Evolutionary conservation across 345 rosid species (phyloP).

Genomic region (Populus alba): DNA sequence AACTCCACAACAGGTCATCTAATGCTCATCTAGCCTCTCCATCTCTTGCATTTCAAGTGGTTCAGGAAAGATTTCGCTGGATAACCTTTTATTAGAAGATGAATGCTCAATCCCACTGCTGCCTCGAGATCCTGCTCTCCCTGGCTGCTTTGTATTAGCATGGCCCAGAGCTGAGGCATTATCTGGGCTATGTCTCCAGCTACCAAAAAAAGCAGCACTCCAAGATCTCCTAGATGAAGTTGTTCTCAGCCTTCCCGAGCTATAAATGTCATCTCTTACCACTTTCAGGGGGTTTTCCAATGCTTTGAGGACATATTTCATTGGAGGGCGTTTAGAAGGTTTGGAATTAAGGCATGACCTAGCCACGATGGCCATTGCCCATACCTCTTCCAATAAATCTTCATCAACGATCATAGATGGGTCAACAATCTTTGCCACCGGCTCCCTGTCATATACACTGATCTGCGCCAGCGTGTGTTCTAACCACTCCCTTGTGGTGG

Average conservation of each 20-base stretch:
- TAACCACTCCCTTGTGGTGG: slow-evolving; percentile 53
- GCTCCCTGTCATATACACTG: slow-evolving; percentile 79
- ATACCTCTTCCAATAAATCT: slow-evolving; percentile 91
- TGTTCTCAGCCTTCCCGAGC: slow-evolving; percentile 72
- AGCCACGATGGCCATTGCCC: slow-evolving; percentile 98
- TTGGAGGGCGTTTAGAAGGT: slow-evolving; percentile 78
- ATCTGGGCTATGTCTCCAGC: slow-evolving; percentile 90
- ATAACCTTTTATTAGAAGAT: slow-evolving; percentile 68
- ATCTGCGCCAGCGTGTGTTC: slow-evolving; percentile 71
- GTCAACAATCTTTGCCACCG: slow-evolving; percentile 76
- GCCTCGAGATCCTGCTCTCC: slow-evolving; percentile 51
- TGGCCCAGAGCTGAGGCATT: slow-evolving; percentile 11
- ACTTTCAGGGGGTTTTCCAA: slow-evolving; percentile 86
- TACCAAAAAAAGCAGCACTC: slow-evolving; percentile 89
- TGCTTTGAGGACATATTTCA: slow-evolving; percentile 84
- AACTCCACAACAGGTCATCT: slow-evolving; percentile 13
- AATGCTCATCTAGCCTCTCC: slow-evolving; percentile 46
- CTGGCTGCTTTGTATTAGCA: slow-evolving; percentile 44
- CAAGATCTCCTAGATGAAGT: slow-evolving; percentile 88
- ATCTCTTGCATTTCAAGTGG: slow-evolving; percentile 52
- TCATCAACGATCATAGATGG: slow-evolving; percentile 82
- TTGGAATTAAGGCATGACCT: slow-evolving; percentile 90
- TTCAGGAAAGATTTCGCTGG: slow-evolving; percentile 84
- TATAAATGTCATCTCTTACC: slow-evolving; percentile 68
- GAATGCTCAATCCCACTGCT: slow-evolving; percentile 53